Conservation (phyloP, 176 grass and related monocot species). For the Saccharum spontaneum region DNA sequence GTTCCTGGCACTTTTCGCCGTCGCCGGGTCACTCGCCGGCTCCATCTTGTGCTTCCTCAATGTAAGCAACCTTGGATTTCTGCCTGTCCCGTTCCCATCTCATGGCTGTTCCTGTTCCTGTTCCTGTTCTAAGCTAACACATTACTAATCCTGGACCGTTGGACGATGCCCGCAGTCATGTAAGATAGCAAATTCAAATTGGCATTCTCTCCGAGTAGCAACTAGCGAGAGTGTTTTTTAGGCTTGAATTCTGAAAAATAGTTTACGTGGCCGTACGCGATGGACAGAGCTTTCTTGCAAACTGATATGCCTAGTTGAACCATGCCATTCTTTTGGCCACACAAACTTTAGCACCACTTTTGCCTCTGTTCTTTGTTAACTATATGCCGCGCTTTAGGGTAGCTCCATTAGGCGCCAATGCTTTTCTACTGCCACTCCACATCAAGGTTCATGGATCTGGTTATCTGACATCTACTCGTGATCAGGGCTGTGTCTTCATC, state of each 20-base stretch:
- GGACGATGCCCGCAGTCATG: background rate
- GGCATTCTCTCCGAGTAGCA: background rate
- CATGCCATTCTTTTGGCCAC: background rate
- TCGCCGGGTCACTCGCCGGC: slow-evolving; percentile 80
- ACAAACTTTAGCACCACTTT: background rate
- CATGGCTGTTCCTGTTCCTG: background rate
- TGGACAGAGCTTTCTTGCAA: background rate
- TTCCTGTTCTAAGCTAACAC: background rate
- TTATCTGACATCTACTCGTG: slow-evolving; percentile 22
- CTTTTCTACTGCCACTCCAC: background rate
- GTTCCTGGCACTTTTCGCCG: slow-evolving; percentile 85
- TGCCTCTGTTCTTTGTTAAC: background rate
- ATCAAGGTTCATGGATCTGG: background rate
- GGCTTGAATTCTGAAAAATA: background rate
- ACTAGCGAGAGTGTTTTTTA: background rate
- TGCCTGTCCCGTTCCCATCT: background rate
- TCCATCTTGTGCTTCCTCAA: slow-evolving; percentile 92
- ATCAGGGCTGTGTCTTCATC: slow-evolving; percentile 87
- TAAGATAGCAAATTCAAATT: background rate
- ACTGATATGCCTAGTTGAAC: background rate
- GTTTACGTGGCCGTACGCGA: background rate
- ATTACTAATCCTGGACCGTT: no score
- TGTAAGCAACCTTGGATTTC: slow-evolving; percentile 37
- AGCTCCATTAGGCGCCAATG: background rate
- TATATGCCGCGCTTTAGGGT: no score